Base-by-base conservation (phyloP, 2,329 filamentous ascomycete genomes). In the Claviceps pazoutovae region DNA sequence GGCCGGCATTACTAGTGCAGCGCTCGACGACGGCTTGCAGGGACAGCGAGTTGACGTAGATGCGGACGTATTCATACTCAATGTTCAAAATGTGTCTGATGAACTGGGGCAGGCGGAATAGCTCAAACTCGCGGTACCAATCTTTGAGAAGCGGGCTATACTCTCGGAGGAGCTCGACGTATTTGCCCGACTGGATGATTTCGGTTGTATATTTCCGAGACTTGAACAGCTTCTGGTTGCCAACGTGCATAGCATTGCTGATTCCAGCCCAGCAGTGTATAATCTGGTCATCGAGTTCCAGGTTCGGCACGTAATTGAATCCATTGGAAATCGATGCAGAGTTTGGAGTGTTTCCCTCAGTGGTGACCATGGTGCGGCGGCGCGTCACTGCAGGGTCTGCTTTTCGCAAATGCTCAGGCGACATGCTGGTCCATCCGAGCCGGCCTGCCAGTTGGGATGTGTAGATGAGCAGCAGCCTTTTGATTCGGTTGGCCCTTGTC, bases 1-100 rank as follows among this genome's bases (percentile, higher is more conserved):
- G 72, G 11, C 70, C 71, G 19, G 83, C 82, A 56, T 90, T 85
- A 55, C 78, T 89, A 6, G 88, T 91, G 68, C 88, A 95, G 54
- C 90, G 81, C 67, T 96, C 91, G 5, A 97, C 88, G 3, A 97
- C 89, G 21, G 93, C 93, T 68, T 98, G 93, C 2, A 98, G 73
- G 2, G 90, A 90, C 2, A 98, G 74, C 1, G 90, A 95, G 66
- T 97, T 96, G 70, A 96, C 79, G 63, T 97, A 97, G 49, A 96
- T 86, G 61, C 91, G 81, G 26, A 91, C 88, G 64, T 96, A 96
- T 62, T 97, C 88, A 62, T 93, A 96, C 70, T 98, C 93, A 57
- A 97, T 96, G 7, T 82, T 84, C 34, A 98, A 74, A 53, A 97
- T 90, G 63, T 89, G 82, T 34, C 78, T 71, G 57, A 82, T 83